Percentiles rank a stretch among this genome's conserved stretches.
Evolutionary conservation across 1,284 basidiomycete genomes (phyloP).

Genomic region (Kwoniella shivajii): DNA sequence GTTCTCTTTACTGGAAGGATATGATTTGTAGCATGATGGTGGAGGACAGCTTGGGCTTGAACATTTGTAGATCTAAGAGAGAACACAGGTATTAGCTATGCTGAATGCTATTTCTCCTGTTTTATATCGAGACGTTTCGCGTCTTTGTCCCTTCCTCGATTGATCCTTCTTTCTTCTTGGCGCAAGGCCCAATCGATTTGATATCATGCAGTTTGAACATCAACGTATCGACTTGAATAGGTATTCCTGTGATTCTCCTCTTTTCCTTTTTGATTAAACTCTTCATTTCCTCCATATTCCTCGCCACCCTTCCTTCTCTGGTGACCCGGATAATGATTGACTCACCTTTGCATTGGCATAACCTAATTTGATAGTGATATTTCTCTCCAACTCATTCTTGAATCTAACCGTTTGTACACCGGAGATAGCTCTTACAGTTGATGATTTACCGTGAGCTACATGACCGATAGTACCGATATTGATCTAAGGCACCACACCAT

Average conservation of each 20-base stretch:
- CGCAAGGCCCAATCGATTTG: no score
- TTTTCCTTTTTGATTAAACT: neutral
- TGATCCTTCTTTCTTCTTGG: no score
- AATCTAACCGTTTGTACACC: conserved; percentile 99
- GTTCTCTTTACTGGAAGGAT: conserved; percentile 91
- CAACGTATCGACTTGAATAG: conserved; percentile 78
- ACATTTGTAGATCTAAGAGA: conserved; percentile 99
- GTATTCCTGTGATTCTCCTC: neutral
- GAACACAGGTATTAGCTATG: no score
- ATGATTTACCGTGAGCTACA: conserved; percentile 98
- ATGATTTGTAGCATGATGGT: conserved; percentile 91
- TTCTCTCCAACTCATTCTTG: conserved; percentile 97
- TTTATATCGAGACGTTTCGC: no score
- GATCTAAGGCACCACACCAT: no score
- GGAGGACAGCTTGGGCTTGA: conserved; percentile 88
- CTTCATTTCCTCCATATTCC: neutral
- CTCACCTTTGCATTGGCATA: conserved; percentile 97
- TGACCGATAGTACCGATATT: conserved; percentile 81
- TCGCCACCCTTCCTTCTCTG: neutral
- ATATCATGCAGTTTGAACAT: conserved; percentile 94
- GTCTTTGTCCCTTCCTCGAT: no score
- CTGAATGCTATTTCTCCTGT: no score
- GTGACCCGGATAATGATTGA: neutral
- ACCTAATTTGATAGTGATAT: conserved; percentile 98
- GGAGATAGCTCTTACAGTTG: conserved; percentile 98